A percentile compares a stretch with the other conserved stretches of the same genome.
Conservation (phyloP, 2,329 filamentous ascomycete species). For the Clarireedia homoeocarpa region DNA sequence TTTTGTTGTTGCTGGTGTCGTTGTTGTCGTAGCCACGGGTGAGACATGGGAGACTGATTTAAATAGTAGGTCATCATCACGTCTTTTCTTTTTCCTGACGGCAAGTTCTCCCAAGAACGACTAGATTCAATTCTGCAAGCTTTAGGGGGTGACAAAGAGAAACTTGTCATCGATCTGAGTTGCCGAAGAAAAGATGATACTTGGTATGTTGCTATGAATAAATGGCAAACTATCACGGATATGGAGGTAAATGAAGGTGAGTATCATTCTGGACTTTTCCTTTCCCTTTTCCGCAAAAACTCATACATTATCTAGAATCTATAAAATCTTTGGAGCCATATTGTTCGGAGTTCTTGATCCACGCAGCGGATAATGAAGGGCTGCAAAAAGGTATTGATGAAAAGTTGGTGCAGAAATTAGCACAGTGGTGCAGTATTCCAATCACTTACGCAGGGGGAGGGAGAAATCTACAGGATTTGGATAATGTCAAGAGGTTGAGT, state of each 20-base stretch:
- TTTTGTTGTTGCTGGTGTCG: background rate
- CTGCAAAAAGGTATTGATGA: slow-evolving; percentile 88
- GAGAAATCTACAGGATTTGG: slow-evolving; percentile 70
- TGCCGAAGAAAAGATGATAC: slow-evolving; percentile 66
- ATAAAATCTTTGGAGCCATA: slow-evolving; percentile 78
- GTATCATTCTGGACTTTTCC: slow-evolving; percentile 11
- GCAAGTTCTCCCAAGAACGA: slow-evolving; percentile 69
- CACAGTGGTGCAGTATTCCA: slow-evolving; percentile 82
- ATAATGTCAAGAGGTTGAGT: slow-evolving; percentile 72
- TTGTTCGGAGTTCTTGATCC: slow-evolving; percentile 94
- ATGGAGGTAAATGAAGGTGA: slow-evolving; percentile 86
- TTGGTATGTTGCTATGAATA: slow-evolving; percentile 99
- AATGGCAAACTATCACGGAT: slow-evolving; percentile 96
- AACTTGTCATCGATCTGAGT: slow-evolving; percentile 90
- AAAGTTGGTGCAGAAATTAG: slow-evolving; percentile 66
- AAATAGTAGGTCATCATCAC: slow-evolving; percentile 82
- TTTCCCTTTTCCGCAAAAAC: background rate
- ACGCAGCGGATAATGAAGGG: slow-evolving; percentile 94
- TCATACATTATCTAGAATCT: slow-evolving; percentile 48
- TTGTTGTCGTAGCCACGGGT: background rate
- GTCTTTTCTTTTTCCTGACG: slow-evolving; percentile 84
- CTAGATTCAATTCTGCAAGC: slow-evolving; percentile 66
- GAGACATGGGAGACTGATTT: slow-evolving; percentile 13
- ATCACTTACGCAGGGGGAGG: slow-evolving; percentile 97
- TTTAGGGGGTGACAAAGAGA: slow-evolving; percentile 65